A percentile compares a stretch with the other conserved stretches of the same genome.
Evolutionary conservation across 169 alveolate species (phyloP).

Genomic region (Pseudocohnilembus persalinus): DNA sequence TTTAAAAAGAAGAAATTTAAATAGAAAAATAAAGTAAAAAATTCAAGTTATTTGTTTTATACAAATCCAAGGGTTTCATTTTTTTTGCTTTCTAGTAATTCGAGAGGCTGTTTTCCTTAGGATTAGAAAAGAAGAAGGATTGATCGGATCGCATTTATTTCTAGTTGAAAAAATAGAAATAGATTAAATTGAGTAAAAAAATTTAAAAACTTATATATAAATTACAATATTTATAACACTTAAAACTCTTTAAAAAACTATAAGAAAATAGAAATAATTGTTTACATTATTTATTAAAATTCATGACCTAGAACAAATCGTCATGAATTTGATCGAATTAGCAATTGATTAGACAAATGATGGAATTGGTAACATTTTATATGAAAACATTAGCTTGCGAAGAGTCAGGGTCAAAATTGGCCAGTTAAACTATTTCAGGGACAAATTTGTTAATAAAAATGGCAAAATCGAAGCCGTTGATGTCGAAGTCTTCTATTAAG

Average conservation of each 20-base stretch:
- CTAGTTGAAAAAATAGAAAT: too few species aligned
- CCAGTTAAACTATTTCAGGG: neutral
- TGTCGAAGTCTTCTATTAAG: neutral
- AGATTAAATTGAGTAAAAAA: too few species aligned
- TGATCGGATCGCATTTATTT: neutral
- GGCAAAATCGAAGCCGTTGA: neutral
- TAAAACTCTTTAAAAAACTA: too few species aligned
- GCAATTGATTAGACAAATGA: neutral
- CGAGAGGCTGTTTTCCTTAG: neutral
- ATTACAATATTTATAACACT: too few species aligned
- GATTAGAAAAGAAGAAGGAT: neutral
- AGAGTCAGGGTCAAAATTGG: neutral
- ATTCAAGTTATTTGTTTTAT: too few species aligned
- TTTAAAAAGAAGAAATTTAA: too few species aligned
- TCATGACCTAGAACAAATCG: neutral
- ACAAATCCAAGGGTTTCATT: neutral
- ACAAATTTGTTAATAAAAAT: neutral
- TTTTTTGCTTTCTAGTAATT: neutral
- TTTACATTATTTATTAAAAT: neutral
- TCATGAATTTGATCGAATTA: neutral
- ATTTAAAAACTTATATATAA: too few species aligned
- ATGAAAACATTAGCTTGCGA: neutral
- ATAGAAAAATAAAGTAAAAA: too few species aligned
- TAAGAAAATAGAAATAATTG: too few species aligned
- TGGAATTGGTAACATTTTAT: neutral